These are phyloP conservation scores for Arxiozyma heterogenica DNA, from an alignment of 1,139 yeast genomes.

Conservation along the genomic window DNA sequence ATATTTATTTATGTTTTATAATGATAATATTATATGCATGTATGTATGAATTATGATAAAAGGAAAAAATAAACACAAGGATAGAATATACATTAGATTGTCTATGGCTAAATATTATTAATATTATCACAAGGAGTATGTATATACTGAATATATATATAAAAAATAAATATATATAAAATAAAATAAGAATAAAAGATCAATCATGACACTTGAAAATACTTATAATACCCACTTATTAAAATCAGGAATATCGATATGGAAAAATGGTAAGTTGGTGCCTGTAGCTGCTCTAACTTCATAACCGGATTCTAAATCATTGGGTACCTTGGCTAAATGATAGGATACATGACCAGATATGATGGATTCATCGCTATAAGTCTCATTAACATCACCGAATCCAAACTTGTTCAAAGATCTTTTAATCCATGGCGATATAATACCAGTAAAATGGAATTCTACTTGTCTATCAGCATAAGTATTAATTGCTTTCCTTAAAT, in stretches of 20 bases:
- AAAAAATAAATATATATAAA: background rate
- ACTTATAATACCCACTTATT: constrained; percentile 28
- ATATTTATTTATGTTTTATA: constrained; percentile 17
- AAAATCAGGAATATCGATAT: constrained; percentile 75
- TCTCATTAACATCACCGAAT: constrained; percentile 55
- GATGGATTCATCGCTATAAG: constrained; percentile 25
- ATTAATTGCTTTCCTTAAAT: constrained; percentile 62
- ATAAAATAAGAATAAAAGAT: background rate
- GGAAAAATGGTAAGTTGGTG: constrained; percentile 78
- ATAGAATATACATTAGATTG: background rate
- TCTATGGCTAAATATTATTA: background rate
- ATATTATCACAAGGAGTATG: background rate
- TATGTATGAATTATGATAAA: background rate
- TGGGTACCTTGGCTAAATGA: constrained; percentile 28
- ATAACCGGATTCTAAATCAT: constrained; percentile 25
- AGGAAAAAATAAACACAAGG: background rate
- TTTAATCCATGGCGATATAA: constrained; percentile 78
- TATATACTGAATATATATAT: background rate
- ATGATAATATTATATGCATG: background rate
- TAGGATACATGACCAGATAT: constrained; percentile 27
- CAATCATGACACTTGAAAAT: background rate
- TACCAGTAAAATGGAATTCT: constrained; percentile 83
- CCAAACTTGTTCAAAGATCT: constrained; percentile 69
- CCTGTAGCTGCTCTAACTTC: constrained; percentile 46
- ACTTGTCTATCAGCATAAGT: constrained; percentile 74